Conservation (phyloP, 768 basidiomycete genomes). For the Agrocybe pediades region DNA sequence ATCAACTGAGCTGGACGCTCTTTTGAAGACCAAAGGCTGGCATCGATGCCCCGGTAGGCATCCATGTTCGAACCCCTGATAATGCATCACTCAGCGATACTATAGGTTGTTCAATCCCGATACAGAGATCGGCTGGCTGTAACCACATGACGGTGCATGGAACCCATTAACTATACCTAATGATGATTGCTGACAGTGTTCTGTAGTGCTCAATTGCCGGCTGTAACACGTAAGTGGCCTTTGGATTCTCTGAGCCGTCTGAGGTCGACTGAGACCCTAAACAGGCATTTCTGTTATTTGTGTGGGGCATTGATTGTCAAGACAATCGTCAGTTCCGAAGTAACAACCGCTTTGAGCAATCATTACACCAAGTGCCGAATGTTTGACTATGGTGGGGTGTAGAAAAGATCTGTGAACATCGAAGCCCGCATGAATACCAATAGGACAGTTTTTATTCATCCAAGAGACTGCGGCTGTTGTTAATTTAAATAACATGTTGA, state of each 20-base stretch:
- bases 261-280: not conserved
- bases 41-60: slow-evolving; percentile 55
- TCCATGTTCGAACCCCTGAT: not conserved
- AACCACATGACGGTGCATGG: slow-evolving; percentile 57
- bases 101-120: slow-evolving; percentile 45
- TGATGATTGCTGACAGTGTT: slow-evolving; percentile 44
- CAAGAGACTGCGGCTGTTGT: too few relatives aligned
- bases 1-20: slow-evolving; percentile 47
- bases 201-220: too few relatives aligned
- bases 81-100: not conserved
- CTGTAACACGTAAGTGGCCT: slow-evolving; percentile 44
- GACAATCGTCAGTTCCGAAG: slow-evolving; percentile 2
- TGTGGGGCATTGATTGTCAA: slow-evolving; percentile 47
- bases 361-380: slow-evolving; percentile 13
- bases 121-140: slow-evolving; percentile 51
- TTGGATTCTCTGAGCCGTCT: too few relatives aligned
- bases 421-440: too few relatives aligned
- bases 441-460: too few relatives aligned
- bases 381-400: too few relatives aligned
- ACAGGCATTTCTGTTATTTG: slow-evolving; percentile 54
- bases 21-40: slow-evolving; percentile 57
- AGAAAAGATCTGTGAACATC: too few relatives aligned
- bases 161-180: not conserved
- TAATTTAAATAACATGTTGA: too few relatives aligned
- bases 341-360: slow-evolving; percentile 5